Base-by-base conservation (phyloP, 306 rosid species). In the Trifolium repens region DNA sequence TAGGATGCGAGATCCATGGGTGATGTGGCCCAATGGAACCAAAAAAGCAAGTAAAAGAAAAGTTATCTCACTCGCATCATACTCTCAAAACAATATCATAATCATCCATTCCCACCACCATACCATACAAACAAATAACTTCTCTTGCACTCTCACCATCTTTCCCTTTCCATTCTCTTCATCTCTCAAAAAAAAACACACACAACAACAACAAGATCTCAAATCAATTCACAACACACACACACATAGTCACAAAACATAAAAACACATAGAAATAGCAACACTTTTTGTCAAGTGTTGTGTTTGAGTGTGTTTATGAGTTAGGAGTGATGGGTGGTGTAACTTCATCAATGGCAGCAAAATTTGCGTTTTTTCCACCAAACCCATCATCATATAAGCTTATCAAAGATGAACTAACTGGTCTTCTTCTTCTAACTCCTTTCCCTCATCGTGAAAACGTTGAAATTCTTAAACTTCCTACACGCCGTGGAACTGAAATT, bases 261-360 rank as follows among this genome's bases (percentile, higher is more conserved):
- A 22, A 22, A 22, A 26, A 27, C 30, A 27, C 50, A 53, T 2
- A 71, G 22, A 60, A 66, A 60, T 2, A 69, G 34, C 9, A 59
- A 52, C 17, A 27, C 19, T 49, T n/a, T 49, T 2, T 49, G 17
- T 30, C 34, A 30, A 30, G 34, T 30, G 34, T 47, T 13, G 39
- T 37, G 40, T 35, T 35, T 34, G 1, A 2, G 5, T 10, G n/a
- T 44, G 24, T 39, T 39, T 7, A 13, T 54, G n/a, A n/a, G 37
- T 14, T 3, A 30, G 4, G 34, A 30, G 65, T 57, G 47, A 92
- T 93, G 98, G 98, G 98, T 68, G 98, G 98, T 40, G 97, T 93
- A 73, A 93, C 98, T 50, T 93, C 98, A 64, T 93, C 98, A 16
- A 91, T 93, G 98, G 98, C 98, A 77, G 97, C 98, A 37, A 93